phyloP scores from a whole-genome alignment of 164 flowering plant genomes.

The Sedum album region DNA sequence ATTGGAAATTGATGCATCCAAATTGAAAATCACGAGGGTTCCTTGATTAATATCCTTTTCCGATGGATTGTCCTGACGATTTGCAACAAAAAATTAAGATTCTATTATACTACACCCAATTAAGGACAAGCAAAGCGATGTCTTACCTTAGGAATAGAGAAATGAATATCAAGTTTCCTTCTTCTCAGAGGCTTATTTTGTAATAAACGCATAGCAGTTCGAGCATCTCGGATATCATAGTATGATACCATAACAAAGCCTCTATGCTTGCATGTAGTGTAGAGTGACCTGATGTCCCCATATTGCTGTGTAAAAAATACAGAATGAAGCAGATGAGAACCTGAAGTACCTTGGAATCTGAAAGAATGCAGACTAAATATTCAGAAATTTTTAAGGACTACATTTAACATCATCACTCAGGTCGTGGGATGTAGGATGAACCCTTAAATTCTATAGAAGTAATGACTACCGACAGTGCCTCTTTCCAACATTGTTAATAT shows the following conservation, averaged over 20 bases:
- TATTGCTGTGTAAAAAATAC: conserved; percentile 25
- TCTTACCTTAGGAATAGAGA: conserved; percentile 92
- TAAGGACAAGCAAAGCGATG: background rate
- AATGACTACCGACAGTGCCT: too few relatives aligned
- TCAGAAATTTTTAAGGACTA: too few relatives aligned
- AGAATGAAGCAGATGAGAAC: background rate
- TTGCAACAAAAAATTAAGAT: too few relatives aligned
- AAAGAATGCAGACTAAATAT: background rate
- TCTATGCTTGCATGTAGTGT: conserved; percentile 53
- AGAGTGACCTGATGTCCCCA: conserved; percentile 47
- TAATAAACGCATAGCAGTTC: conserved; percentile 91
- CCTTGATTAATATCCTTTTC: conserved; percentile 98
- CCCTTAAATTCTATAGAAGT: too few relatives aligned
- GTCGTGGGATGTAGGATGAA: too few relatives aligned
- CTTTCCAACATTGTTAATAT: too few relatives aligned
- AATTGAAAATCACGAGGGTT: conserved; percentile 86
- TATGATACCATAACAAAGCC: conserved; percentile 66
- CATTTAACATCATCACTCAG: too few relatives aligned
- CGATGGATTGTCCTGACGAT: conserved; percentile 83
- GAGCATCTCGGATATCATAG: conserved; percentile 93
- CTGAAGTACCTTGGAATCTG: background rate
- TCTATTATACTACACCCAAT: too few relatives aligned
- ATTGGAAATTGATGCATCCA: conserved; percentile 90
- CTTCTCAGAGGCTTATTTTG: conserved; percentile 88
- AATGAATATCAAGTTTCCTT: conserved; percentile 97